Evolutionary conservation across 495 filamentous ascomycete species (phyloP).

Genomic region (Xeromyces bisporus): DNA sequence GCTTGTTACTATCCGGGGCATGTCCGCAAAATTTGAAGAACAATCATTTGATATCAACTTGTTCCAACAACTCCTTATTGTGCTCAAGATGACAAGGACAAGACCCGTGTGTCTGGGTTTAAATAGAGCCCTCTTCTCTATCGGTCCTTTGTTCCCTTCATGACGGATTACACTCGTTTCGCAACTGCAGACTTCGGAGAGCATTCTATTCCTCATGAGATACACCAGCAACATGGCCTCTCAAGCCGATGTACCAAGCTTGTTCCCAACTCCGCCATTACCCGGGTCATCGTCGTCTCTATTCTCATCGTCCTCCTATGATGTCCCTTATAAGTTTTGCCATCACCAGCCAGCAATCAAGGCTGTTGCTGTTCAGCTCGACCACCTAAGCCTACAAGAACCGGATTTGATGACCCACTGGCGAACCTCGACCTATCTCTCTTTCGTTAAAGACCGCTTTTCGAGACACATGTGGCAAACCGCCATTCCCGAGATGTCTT

Average conservation of each 20-base stretch:
- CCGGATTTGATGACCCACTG: constrained; percentile 32
- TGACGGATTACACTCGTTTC: no score
- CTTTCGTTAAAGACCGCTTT: constrained; percentile 16
- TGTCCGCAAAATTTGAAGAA: no score
- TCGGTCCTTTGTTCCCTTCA: no score
- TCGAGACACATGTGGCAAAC: constrained; percentile 28
- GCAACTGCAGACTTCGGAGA: no score
- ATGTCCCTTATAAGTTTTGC: neutral
- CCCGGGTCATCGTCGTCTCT: neutral
- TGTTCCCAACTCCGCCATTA: neutral
- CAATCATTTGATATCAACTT: no score
- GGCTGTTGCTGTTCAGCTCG: constrained; percentile 5
- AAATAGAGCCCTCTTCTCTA: no score
- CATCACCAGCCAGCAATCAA: constrained; percentile 3
- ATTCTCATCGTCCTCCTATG: neutral
- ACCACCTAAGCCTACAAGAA: constrained; percentile 13
- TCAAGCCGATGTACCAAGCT: neutral
- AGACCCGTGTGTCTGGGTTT: no score
- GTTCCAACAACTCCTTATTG: no score
- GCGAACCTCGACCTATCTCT: constrained; percentile 26
- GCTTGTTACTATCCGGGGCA: no score
- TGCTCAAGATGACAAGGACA: no score
- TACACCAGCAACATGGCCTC: neutral
- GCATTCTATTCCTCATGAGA: neutral
- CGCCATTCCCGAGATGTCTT: constrained; percentile 26